phyloP scores from a whole-genome alignment of 139 green algal species.

The Diplosphaera chodatii region DNA sequence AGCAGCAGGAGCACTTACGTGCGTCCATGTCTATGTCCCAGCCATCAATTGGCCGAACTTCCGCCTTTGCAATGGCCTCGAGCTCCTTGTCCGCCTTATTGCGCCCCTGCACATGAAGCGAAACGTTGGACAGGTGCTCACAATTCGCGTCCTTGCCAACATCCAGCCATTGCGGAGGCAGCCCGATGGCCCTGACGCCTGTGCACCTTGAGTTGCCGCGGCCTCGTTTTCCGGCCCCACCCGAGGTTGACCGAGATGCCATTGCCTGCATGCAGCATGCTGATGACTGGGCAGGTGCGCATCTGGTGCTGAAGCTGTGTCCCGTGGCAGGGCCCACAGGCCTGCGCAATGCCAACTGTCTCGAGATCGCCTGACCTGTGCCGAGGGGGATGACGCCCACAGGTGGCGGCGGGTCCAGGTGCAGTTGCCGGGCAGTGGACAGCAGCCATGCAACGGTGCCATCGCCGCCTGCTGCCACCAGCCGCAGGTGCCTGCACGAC shows the following conservation, averaged over 20 bases:
- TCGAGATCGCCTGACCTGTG: slow-evolving; percentile 14
- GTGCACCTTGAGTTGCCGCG: neutral
- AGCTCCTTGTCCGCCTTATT: neutral
- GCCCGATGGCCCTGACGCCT: no score
- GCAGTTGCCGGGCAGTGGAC: slow-evolving; percentile 1
- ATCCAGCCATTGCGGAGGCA: no score
- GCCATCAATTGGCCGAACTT: neutral
- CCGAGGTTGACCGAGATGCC: slow-evolving; percentile 17
- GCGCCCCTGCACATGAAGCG: neutral
- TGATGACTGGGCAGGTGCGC: no score
- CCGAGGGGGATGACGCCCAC: slow-evolving; percentile 18
- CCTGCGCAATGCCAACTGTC: no score
- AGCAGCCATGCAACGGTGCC: slow-evolving; percentile 18
- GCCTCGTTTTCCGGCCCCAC: slow-evolving; percentile 10
- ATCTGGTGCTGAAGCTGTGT: no score
- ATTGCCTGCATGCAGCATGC: slow-evolving; percentile 10
- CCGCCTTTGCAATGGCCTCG: neutral
- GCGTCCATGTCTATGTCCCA: neutral
- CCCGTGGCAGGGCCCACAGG: no score
- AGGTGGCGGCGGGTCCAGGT: slow-evolving; percentile 6
- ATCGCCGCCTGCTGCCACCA: slow-evolving; percentile 15
- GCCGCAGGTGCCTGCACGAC: neutral
- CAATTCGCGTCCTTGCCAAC: no score
- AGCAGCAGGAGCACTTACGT: neutral
- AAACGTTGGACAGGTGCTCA: no score